These are phyloP conservation scores for Trichaptum fuscoviolaceum DNA, from an alignment of 768 basidiomycete genomes.

Conservation along the genomic window DNA sequence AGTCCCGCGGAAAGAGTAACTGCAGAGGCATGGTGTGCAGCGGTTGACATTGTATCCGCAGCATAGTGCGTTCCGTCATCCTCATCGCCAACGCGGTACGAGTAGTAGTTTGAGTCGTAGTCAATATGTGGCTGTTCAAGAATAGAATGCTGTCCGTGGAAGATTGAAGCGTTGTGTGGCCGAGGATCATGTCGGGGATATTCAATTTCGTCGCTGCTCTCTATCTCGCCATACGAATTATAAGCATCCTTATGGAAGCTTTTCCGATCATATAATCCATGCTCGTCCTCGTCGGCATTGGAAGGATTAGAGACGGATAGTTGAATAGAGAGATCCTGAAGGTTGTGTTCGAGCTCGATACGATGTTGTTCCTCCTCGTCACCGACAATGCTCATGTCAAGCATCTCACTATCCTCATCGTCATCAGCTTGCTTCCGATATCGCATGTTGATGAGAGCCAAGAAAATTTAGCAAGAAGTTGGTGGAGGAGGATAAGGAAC, in stretches of 20 bases:
- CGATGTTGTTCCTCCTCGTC: slow-evolving; percentile 74
- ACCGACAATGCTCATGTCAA: slow-evolving; percentile 54
- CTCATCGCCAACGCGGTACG: slow-evolving; percentile 37
- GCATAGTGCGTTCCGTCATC: slow-evolving; percentile 61
- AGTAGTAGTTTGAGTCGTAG: slow-evolving; percentile 31
- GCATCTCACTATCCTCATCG: slow-evolving; percentile 5
- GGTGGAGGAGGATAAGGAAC: background rate
- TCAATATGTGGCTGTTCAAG: slow-evolving; percentile 51
- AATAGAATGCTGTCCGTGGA: slow-evolving; percentile 44
- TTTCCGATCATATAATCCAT: slow-evolving; percentile 5
- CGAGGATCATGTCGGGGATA: slow-evolving; percentile 65
- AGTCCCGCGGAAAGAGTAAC: slow-evolving; percentile 84
- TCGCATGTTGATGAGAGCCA: background rate
- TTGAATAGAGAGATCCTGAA: slow-evolving; percentile 69
- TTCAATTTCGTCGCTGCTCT: slow-evolving; percentile 40
- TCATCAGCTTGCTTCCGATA: background rate
- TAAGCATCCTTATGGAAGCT: background rate
- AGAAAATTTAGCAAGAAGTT: background rate
- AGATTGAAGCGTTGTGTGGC: slow-evolving; percentile 52
- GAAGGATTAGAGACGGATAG: slow-evolving; percentile 42
- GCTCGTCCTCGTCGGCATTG: slow-evolving; percentile 11
- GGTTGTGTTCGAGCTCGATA: slow-evolving; percentile 73
- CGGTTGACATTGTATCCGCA: slow-evolving; percentile 71
- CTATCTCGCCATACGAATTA: background rate
- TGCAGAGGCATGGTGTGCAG: slow-evolving; percentile 85